phyloP scores from a whole-genome alignment of 1,284 basidiomycete species.

The Moniliophthora roreri region DNA sequence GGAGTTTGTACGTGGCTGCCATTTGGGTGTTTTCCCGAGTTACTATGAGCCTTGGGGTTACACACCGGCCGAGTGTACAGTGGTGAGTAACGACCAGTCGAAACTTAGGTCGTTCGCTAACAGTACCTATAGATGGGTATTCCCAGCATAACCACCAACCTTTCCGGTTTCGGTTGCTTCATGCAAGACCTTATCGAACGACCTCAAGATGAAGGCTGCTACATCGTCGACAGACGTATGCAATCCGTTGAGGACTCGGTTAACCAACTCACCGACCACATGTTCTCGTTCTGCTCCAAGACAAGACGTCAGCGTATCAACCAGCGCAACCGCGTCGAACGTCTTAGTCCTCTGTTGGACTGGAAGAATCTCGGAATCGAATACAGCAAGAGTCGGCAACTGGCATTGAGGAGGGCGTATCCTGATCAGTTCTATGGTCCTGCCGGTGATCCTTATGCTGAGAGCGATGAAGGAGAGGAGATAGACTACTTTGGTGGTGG shows the following conservation, averaged over 20 bases:
- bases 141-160: conserved; percentile 94
- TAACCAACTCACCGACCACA: conserved; percentile 69
- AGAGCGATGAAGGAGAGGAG: conserved; percentile 51
- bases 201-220: conserved; percentile 85
- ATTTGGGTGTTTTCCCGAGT: conserved; percentile 96
- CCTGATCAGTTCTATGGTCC: conserved; percentile 84
- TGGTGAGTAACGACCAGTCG: conserved; percentile 45
- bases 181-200: conserved; percentile 98
- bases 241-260: conserved; percentile 93
- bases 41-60: conserved; percentile 97
- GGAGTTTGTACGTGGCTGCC: conserved; percentile 97
- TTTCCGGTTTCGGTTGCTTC: conserved; percentile 97
- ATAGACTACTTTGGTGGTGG: conserved; percentile 46
- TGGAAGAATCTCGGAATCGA: conserved; percentile 99
- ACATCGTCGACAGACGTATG: conserved; percentile 92
- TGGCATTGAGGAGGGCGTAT: conserved; percentile 91
- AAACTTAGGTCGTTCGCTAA: background rate
- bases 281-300: conserved; percentile 84
- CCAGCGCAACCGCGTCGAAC: conserved; percentile 96
- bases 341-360: conserved; percentile 89
- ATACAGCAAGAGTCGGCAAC: conserved; percentile 93
- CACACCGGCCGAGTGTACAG: conserved; percentile 84
- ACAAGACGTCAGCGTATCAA: conserved; percentile 97
- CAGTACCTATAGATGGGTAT: conserved; percentile 81
- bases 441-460: conserved; percentile 37